Conservation (phyloP, 2,329 filamentous ascomycete genomes). For the Verticillium nubilum region DNA sequence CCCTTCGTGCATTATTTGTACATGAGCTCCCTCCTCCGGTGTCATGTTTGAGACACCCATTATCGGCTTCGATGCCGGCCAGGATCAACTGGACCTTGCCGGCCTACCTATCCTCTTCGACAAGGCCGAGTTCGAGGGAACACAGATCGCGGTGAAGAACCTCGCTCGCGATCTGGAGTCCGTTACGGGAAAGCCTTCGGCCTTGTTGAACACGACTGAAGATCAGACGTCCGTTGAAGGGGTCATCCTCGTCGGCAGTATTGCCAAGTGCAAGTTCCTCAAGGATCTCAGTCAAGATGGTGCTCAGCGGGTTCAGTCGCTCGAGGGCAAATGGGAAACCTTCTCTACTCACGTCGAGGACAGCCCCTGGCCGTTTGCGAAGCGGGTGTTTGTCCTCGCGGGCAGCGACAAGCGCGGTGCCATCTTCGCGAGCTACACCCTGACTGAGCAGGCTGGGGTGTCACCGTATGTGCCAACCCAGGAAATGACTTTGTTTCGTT, state of each 20-base stretch:
- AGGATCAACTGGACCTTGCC: slow-evolving; percentile 3
- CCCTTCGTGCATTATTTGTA: not conserved
- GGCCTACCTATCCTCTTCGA: not conserved
- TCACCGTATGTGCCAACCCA: slow-evolving; percentile 35
- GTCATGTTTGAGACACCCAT: slow-evolving; percentile 19
- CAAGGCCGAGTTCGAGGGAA: slow-evolving; percentile 4
- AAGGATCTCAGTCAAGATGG: slow-evolving; percentile 35
- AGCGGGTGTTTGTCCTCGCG: slow-evolving; percentile 47
- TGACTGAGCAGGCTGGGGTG: slow-evolving; percentile 58
- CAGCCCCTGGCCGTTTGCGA: slow-evolving; percentile 37
- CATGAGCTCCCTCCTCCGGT: not conserved
- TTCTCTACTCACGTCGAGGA: slow-evolving; percentile 44
- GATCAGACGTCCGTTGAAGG: slow-evolving; percentile 14
- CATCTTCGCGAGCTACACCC: slow-evolving; percentile 53
- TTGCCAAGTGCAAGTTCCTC: slow-evolving; percentile 38
- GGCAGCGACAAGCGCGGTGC: slow-evolving; percentile 54
- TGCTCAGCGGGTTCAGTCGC: slow-evolving; percentile 39
- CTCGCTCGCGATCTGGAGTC: slow-evolving; percentile 18
- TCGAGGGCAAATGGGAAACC: slow-evolving; percentile 53
- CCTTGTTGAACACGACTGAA: slow-evolving; percentile 1
- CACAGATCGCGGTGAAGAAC: slow-evolving; percentile 14
- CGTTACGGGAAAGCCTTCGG: slow-evolving; percentile 14
- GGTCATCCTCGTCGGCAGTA: slow-evolving; percentile 36
- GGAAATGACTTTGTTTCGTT: not conserved
- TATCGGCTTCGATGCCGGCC: slow-evolving; percentile 16